Evolutionary conservation across 2,329 filamentous ascomycete genomes (phyloP).

Genomic region (Stenocarpella maydis): DNA sequence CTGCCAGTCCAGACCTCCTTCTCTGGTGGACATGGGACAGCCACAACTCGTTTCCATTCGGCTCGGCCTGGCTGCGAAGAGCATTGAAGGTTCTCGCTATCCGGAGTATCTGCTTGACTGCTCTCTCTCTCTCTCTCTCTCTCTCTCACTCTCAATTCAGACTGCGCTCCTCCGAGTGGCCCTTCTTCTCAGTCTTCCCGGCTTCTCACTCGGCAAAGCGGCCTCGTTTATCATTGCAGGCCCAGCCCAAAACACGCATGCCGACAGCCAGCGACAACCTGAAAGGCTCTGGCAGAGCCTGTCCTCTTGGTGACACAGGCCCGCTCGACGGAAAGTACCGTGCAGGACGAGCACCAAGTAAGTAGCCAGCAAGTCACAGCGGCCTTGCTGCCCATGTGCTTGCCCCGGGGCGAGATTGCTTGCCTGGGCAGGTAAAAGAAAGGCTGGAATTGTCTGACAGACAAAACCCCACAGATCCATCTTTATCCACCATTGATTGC

Average conservation of each 20-base stretch:
- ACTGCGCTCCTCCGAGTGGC: background rate
- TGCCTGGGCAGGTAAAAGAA: background rate
- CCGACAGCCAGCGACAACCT: background rate
- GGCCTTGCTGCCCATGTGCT: background rate
- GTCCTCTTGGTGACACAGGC: constrained; percentile 20
- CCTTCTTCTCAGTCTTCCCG: background rate
- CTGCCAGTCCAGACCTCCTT: background rate
- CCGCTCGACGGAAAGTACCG: background rate
- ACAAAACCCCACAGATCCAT: constrained; percentile 16
- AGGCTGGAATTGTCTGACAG: constrained; percentile 23
- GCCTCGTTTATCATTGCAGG: background rate
- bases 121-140: too few relatives aligned
- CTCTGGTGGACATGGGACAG: background rate
- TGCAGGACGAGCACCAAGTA: background rate
- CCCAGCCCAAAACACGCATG: constrained; percentile 1
- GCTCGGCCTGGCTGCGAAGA: background rate
- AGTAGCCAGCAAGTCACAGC: background rate
- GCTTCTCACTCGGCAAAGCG: constrained; percentile 9
- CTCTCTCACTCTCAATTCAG: background rate
- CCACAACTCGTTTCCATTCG: background rate
- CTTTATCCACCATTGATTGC: background rate
- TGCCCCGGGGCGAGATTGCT: background rate
- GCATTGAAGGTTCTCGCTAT: background rate
- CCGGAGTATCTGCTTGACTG: background rate
- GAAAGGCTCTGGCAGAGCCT: background rate